phyloP scores from a whole-genome alignment of 2,329 filamentous ascomycete species.

The Colletotrichum euphorbiae region DNA sequence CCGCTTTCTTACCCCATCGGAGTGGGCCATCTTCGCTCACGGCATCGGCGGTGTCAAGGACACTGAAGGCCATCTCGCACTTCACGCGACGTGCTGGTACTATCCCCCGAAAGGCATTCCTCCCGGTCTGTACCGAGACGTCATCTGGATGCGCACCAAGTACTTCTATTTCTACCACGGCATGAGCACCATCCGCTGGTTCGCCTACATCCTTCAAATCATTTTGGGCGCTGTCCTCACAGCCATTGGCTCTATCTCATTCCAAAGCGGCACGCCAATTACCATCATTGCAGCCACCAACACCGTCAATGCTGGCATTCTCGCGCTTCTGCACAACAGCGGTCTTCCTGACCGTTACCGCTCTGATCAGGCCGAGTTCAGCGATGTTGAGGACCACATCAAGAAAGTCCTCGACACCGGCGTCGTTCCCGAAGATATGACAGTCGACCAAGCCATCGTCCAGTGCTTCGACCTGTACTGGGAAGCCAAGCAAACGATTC shows the following conservation, averaged over 20 bases:
- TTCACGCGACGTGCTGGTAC: constrained; percentile 55
- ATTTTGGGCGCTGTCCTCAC: constrained; percentile 62
- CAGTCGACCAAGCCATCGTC: constrained; percentile 59
- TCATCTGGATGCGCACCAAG: constrained; percentile 57
- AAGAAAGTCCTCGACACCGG: constrained; percentile 62
- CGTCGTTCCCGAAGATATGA: constrained; percentile 56
- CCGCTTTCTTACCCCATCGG: constrained; percentile 56
- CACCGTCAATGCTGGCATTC: constrained; percentile 61
- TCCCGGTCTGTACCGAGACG: constrained; percentile 61
- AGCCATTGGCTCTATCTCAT: constrained; percentile 59
- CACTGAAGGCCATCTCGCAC: constrained; percentile 55
- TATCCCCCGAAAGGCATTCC: constrained; percentile 62
- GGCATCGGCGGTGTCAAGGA: constrained; percentile 60
- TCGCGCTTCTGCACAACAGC: constrained; percentile 65
- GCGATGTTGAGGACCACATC: constrained; percentile 61
- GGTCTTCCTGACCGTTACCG: constrained; percentile 64
- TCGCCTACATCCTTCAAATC: constrained; percentile 61
- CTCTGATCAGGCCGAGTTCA: constrained; percentile 61
- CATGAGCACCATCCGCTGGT: constrained; percentile 57
- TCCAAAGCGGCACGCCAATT: constrained; percentile 53
- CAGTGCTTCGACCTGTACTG: constrained; percentile 60
- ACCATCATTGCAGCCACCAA: constrained; percentile 62
- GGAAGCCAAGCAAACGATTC: constrained; percentile 59
- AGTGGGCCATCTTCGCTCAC: constrained; percentile 61
- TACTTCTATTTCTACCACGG: constrained; percentile 58